Percentiles rank a stretch among this genome's conserved stretches.
These are phyloP conservation scores for Plasmodium falciparum DNA, from an alignment of 169 alveolate genomes.

Conservation along the genomic window DNA sequence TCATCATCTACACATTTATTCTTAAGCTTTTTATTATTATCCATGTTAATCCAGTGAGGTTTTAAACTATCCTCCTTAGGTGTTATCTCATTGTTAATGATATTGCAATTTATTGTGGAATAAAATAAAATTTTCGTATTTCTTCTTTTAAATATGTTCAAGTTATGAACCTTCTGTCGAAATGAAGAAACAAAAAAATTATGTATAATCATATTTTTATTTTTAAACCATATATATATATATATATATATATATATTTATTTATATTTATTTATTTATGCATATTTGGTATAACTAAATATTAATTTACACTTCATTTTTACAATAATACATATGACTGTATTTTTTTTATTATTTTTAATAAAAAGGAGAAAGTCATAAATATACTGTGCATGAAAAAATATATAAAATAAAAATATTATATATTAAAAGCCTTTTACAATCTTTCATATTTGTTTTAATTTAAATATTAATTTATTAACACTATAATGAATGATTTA, in stretches of 20 bases:
- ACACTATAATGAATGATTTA: no score
- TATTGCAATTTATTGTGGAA: background rate
- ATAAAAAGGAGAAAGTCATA: no score
- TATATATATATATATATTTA: constrained; percentile 1
- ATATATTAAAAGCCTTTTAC: no score
- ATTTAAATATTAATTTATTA: no score
- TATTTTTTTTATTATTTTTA: no score
- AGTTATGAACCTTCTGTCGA: background rate
- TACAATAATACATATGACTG: no score
- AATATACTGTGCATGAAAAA: no score
- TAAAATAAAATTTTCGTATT: background rate
- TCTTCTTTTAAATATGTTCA: background rate
- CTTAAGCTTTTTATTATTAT: background rate
- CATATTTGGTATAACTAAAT: no score
- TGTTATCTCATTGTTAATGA: background rate
- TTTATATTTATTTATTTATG: background rate
- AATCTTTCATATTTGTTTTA: no score
- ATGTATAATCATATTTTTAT: no score
- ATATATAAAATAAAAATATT: no score
- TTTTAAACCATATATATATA: background rate
- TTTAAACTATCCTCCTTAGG: constrained; percentile 11
- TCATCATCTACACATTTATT: background rate
- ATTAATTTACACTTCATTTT: no score
- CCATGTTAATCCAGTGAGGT: constrained; percentile 36
- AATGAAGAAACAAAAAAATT: background rate